phyloP scores from a whole-genome alignment of 257 asterid species.

The Solanum sparsipilum region DNA sequence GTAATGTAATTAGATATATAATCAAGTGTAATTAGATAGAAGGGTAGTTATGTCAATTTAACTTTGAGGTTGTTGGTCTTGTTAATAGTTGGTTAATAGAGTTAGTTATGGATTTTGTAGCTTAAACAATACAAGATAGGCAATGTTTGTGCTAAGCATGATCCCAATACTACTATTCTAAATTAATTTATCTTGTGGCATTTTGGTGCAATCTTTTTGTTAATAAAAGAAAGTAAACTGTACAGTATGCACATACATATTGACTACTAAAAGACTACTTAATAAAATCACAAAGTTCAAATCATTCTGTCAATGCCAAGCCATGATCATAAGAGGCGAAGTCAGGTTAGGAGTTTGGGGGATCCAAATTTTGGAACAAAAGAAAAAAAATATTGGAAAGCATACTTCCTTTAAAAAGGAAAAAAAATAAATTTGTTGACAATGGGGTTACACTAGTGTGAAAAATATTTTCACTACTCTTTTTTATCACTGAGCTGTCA shows the following conservation, averaged over 20 bases:
- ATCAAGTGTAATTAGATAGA: not conserved
- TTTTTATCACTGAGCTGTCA: not conserved
- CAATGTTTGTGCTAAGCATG: not conserved
- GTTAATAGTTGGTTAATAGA: not conserved
- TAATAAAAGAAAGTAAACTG: not conserved
- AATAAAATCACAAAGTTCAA: not conserved
- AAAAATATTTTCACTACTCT: not conserved
- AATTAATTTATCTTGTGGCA: not conserved
- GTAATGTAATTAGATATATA: not conserved
- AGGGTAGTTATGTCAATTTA: not conserved
- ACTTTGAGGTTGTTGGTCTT: not conserved
- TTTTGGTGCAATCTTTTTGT: not conserved
- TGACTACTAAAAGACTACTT: not conserved
- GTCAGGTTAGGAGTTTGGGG: too few relatives aligned
- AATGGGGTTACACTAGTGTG: not conserved
- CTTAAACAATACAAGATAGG: not conserved
- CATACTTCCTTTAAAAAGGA: not conserved
- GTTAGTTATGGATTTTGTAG: not conserved
- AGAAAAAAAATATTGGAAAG: not conserved
- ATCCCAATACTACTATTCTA: not conserved
- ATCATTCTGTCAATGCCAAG: not conserved
- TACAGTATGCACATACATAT: not conserved
- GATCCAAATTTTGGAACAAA: too few relatives aligned
- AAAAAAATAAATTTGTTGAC: not conserved
- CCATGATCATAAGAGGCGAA: not conserved